Evolutionary conservation across 768 basidiomycete species (phyloP), one percentile per base, ranked within the genome.

Genomic region (Mrakia frigida): DNA sequence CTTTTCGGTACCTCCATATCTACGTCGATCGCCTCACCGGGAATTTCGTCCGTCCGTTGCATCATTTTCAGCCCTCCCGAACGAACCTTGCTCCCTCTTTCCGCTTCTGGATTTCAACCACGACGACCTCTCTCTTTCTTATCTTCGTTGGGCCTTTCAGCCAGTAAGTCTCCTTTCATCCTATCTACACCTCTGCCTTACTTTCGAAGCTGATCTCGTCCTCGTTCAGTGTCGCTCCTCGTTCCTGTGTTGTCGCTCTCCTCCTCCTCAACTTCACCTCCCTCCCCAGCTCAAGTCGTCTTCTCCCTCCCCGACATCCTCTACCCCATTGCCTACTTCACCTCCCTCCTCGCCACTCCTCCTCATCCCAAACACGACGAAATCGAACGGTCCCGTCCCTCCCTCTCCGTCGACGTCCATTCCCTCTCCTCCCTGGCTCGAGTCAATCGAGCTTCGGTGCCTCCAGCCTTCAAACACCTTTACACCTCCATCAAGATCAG

Each of bases 241-340:
- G 65, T 41, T 68, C 65, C 65, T n/a, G 39, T 18, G 18, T 50
- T 18, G 7, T 25, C 18, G 6, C 33, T 68, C 35, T 35, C 65
- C 37, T 37, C 35, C 65, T 35, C 35, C 65, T 39, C 37, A 7
- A 18, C 65, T 9, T 16, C 6, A 4, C 25, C 23, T 41, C 39
- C 4, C 14, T 21, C 65, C 16, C 23, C 37, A 35, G 37, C 35
- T 14, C 65, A 68, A 11, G 35, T 35, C 37, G 65, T 33, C 37
- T 68, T 68, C 37, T 68, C 65, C 10, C 35, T 43, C 23, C 65
- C 65, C 25, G 65, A 68, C 23, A 21, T 68, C 25, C 65, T 68
- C 37, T 68, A 68, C 65, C 35, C 23, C 35, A 68, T 68, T 39
- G 65, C 65, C 35, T 41, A 10, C 65, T 68, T 68, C 37, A 37